Conservation (phyloP, 2,329 filamentous ascomycete species). For the Scedosporium dehoogii region DNA sequence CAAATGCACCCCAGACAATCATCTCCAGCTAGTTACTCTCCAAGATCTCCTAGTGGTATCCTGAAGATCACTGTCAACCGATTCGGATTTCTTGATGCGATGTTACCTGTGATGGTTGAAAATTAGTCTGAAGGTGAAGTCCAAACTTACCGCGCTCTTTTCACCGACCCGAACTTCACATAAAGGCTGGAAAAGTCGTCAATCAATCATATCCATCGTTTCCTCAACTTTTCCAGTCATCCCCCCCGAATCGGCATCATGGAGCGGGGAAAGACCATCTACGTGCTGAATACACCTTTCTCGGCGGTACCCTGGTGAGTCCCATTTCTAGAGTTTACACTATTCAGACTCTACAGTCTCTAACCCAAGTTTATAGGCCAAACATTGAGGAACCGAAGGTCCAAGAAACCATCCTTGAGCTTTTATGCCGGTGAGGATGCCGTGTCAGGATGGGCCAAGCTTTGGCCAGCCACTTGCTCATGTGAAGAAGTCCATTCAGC, state of each 20-base stretch:
- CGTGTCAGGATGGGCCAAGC: not conserved
- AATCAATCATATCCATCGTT: not conserved
- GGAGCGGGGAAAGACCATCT: slow-evolving; percentile 45
- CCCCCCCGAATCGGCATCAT: not conserved
- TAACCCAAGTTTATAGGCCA: slow-evolving; percentile 40
- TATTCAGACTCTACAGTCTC: not conserved
- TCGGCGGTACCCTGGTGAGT: slow-evolving; percentile 49
- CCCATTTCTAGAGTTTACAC: not conserved
- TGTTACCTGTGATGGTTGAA: no score
- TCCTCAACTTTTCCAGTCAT: not conserved
- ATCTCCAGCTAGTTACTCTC: no score
- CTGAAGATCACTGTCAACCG: no score
- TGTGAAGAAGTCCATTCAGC: no score
- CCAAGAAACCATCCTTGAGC: slow-evolving; percentile 54
- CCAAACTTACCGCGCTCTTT: no score
- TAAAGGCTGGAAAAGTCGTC: not conserved
- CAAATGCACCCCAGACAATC: no score
- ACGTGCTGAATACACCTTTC: slow-evolving; percentile 58
- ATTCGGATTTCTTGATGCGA: no score
- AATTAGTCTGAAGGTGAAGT: no score
- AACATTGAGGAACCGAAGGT: slow-evolving; percentile 39
- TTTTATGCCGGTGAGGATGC: slow-evolving; percentile 49
- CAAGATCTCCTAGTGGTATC: no score
- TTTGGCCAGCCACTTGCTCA: not conserved
- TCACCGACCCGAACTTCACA: not conserved